Percentiles rank a stretch among this genome's conserved stretches.
phyloP scores from a whole-genome alignment of 768 basidiomycete species.

The Exsudoporus frostii region DNA sequence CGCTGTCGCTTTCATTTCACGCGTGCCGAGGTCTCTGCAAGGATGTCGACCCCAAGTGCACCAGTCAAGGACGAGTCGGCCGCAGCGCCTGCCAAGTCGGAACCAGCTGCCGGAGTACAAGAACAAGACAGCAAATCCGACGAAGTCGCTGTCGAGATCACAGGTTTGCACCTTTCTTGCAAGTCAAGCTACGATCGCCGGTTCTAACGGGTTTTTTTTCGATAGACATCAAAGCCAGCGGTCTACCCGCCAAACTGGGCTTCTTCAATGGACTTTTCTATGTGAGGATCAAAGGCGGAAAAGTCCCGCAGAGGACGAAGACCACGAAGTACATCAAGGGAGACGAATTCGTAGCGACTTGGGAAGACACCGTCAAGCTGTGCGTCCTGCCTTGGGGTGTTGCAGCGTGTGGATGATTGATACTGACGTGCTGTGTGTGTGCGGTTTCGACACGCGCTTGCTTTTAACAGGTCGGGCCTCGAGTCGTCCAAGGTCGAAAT shows the following conservation, averaged over 20 bases:
- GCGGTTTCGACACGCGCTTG: not conserved
- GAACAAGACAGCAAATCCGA: conserved; percentile 3
- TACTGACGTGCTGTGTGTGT: not conserved
- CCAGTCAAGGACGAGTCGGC: not conserved
- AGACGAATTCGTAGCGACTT: conserved; percentile 30
- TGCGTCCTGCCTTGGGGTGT: conserved; percentile 5
- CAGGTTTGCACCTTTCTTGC: conserved; percentile 9
- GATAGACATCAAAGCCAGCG: conserved; percentile 34
- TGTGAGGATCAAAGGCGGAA: conserved; percentile 27
- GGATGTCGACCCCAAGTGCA: conserved; percentile 15
- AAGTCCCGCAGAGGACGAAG: conserved; percentile 28
- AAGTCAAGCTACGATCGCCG: not conserved
- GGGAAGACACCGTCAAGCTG: conserved; percentile 27
- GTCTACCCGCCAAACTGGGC: conserved; percentile 31
- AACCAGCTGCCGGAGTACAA: not conserved
- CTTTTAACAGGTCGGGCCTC: conserved; percentile 24
- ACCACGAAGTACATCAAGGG: conserved; percentile 22
- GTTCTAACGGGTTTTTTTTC: not conserved
- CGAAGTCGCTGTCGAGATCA: conserved; percentile 29
- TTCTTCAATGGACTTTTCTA: conserved; percentile 30
- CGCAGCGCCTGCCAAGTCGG: not conserved
- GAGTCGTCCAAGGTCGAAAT: conserved; percentile 34
- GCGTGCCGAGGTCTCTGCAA: not conserved
- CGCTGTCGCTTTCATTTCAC: not conserved
- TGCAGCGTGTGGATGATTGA: not conserved